Percentiles rank a stretch among this genome's conserved stretches.
Conservation (phyloP, 495 filamentous ascomycete species). For the Talaromyces proteolyticus region DNA sequence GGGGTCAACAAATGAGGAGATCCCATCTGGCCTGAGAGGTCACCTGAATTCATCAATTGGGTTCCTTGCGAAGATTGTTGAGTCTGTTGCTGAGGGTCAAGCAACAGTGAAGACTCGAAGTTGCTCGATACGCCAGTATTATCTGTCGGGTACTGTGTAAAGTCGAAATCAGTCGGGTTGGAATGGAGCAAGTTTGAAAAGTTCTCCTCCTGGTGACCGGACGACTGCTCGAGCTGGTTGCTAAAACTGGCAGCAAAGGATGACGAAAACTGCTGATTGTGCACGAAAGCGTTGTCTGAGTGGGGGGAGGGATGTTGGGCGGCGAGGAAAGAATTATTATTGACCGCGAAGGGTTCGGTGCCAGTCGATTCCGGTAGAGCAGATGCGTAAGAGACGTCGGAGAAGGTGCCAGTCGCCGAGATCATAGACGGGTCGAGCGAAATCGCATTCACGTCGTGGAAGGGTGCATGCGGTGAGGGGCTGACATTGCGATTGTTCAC, state of each 20-base stretch:
- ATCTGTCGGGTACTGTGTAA: conserved; percentile 31
- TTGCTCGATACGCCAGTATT: conserved; percentile 25
- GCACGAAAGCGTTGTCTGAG: conserved; percentile 24
- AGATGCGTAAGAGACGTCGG: conserved; percentile 19
- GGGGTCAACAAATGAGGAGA: conserved; percentile 63
- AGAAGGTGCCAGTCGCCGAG: conserved; percentile 20
- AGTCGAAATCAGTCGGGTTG: conserved; percentile 30
- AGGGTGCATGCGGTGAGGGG: conserved; percentile 29
- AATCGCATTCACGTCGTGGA: conserved; percentile 18
- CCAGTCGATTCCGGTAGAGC: conserved; percentile 15
- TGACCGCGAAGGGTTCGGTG: conserved; percentile 26
- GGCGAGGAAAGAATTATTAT: conserved; percentile 23
- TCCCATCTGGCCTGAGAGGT: conserved; percentile 67
- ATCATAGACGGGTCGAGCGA: conserved; percentile 26
- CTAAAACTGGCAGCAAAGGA: conserved; percentile 31
- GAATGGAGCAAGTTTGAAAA: conserved; percentile 35
- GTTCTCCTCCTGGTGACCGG: conserved; percentile 28
- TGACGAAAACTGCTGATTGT: conserved; percentile 29
- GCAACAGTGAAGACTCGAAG: conserved; percentile 29
- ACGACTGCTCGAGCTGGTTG: conserved; percentile 27
- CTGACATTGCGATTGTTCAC: conserved; percentile 35
- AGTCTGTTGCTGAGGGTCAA: conserved; percentile 39
- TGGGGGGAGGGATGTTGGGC: conserved; percentile 19
- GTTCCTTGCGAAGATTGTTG: conserved; percentile 19
- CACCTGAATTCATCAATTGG: conserved; percentile 53